Conservation (phyloP, 495 filamentous ascomycete species). For the Daldinia decipiens region DNA sequence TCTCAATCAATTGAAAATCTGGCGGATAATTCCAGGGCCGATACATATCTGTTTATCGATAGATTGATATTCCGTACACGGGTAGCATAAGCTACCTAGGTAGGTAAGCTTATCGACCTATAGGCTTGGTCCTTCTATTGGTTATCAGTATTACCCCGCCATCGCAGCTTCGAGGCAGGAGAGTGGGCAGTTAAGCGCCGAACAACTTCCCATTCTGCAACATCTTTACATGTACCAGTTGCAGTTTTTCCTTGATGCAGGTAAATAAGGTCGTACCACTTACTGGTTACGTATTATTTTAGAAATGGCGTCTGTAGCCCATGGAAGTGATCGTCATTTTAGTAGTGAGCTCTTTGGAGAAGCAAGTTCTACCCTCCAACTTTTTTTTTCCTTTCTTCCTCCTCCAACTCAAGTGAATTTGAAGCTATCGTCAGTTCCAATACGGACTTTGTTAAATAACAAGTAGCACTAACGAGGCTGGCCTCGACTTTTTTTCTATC, state of each 20-base stretch:
- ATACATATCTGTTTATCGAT: constrained; percentile 27
- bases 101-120: too few species aligned
- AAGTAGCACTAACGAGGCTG: constrained; percentile 6
- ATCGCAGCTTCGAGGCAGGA: constrained; percentile 27
- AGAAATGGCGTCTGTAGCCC: constrained; percentile 8
- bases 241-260: too few species aligned
- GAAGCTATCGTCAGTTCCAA: constrained; percentile 25
- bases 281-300: constrained; percentile 12
- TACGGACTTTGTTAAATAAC: not conserved
- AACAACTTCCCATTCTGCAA: constrained; percentile 21
- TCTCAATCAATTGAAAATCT: constrained; percentile 12
- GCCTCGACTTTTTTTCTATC: constrained; percentile 5
- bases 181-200: constrained; percentile 47
- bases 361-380: constrained; percentile 3
- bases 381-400: constrained; percentile 4
- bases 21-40: constrained; percentile 23
- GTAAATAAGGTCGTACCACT: constrained; percentile 21
- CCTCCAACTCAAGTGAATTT: not conserved
- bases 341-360: constrained; percentile 22
- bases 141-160: constrained; percentile 40
- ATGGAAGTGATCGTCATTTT: constrained; percentile 17
- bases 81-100: too few species aligned
- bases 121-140: constrained; percentile 8
- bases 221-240: not conserved
- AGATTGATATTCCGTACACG: too few species aligned